Evolutionary conservation across 805 yeast species (phyloP).

Genomic region (Cyberlindnera saturnus): DNA sequence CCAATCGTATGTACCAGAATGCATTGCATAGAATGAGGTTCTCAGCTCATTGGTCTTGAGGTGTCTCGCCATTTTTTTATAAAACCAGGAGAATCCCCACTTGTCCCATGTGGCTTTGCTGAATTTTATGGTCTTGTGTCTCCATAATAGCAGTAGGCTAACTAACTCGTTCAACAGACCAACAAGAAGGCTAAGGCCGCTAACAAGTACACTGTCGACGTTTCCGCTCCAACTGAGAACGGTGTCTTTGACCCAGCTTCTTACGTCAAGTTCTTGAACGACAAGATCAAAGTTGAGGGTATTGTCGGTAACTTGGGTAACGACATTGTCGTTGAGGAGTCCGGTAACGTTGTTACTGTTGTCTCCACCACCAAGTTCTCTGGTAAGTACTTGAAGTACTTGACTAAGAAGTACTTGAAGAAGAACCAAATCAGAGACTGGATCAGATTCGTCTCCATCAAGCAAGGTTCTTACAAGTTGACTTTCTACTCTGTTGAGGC

Average conservation of each 20-base stretch:
- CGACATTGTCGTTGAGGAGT: conserved; percentile 85
- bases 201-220: conserved; percentile 92
- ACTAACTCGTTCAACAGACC: conserved; percentile 49
- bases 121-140: conserved; percentile 27
- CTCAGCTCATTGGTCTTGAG: conserved; percentile 1
- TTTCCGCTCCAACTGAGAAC: conserved; percentile 94
- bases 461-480: conserved; percentile 93
- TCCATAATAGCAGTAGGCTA: conserved; percentile 65
- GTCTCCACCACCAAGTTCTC: conserved; percentile 92
- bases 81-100: conserved; percentile 7
- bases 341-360: conserved; percentile 84
- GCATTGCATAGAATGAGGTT: background rate
- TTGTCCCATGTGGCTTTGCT: conserved; percentile 20
- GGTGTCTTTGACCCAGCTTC: conserved; percentile 97
- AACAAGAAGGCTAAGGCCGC: conserved; percentile 75
- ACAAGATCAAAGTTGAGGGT: conserved; percentile 98
- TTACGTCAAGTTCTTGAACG: conserved; percentile 95
- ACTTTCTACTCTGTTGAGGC: conserved; percentile 98
- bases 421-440: conserved; percentile 99
- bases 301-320: conserved; percentile 96
- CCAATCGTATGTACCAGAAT: conserved; percentile 73
- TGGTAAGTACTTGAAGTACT: conserved; percentile 99
- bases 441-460: conserved; percentile 97
- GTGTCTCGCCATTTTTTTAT: conserved; percentile 18
- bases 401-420: conserved; percentile 99